Conservation (phyloP, 306 rosid genomes). For the Medicago arabica region DNA sequence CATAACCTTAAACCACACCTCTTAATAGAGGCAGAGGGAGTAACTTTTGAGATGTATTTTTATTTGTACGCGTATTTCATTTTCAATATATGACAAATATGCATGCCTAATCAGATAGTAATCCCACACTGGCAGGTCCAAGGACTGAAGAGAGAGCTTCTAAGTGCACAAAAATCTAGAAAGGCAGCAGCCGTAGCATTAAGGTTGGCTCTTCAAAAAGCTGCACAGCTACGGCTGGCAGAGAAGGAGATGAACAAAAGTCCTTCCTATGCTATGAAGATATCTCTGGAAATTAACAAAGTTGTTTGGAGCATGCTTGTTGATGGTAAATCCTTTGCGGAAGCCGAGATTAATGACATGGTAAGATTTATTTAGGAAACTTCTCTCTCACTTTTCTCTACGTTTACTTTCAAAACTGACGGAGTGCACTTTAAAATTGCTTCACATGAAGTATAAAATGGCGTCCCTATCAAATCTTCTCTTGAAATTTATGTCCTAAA, state of each 20-base stretch:
- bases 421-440: constrained; percentile 7
- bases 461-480: constrained; percentile 20
- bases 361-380: constrained; percentile 57
- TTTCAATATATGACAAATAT: constrained; percentile 26
- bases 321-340: constrained; percentile 99
- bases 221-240: constrained; percentile 84
- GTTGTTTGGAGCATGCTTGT: constrained; percentile 99
- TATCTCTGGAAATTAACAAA: constrained; percentile 87
- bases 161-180: constrained; percentile 78
- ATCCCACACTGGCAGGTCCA: constrained; percentile 71
- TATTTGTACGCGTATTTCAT: constrained; percentile 37
- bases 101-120: constrained; percentile 29
- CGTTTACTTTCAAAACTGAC: constrained; percentile 29
- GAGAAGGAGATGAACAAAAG: constrained; percentile 98
- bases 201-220: constrained; percentile 85
- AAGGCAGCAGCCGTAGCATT: constrained; percentile 85
- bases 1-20: background rate
- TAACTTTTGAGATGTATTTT: constrained; percentile 30
- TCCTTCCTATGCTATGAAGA: constrained; percentile 98
- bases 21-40: background rate
- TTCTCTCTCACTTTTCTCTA: constrained; percentile 7
- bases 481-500: constrained; percentile 15
- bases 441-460: constrained; percentile 25
- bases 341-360: constrained; percentile 96
- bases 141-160: constrained; percentile 85